Base-by-base conservation (phyloP, 495 filamentous ascomycete species). In the Penicillium simplicissimum region DNA sequence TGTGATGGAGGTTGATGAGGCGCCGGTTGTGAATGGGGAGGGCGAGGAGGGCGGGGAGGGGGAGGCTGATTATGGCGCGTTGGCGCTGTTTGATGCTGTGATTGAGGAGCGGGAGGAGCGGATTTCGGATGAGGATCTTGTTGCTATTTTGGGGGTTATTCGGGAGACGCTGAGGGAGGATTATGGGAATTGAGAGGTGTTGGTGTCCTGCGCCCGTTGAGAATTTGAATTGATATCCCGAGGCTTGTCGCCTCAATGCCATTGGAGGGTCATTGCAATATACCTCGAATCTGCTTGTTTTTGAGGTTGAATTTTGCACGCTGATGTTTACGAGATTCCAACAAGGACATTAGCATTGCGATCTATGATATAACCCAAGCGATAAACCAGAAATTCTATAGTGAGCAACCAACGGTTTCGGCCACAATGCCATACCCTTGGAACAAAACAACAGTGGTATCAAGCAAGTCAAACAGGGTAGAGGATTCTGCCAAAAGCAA, bases 101-200 rank as follows among this genome's bases (percentile, higher is more conserved):
- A 72, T 81, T 68, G 78, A 81, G 62, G 78, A 81, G 67, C 61
- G 76, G 36, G 78, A 79, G 63, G 65, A 73, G 53, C 64, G 78
- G 43, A 67, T 81, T 47, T 66, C 64, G 11, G 64, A 76, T 43
- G 77, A 74, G 53, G 71, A 81, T 65, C 71, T 77, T 15, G 45
- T 43, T 49, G 59, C 48, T 59, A 68, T 81, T 49, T 60, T 79
- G 55, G 61, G 48, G 31, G 74, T 78, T 58, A 74, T 79, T 60
- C 63, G 71, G 59, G 69, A 78, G 67, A 71, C 69, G 13, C 56
- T 81, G 52, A 67, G 35, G 11, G 62, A 65, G 34, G 49, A 66
- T 57, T 68, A 68, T 57, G 61, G 55, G 17, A 56, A 48, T 4
- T 58, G 55, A 55, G 59, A 28, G 33, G 19, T 17, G 17, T 15